Evolutionary conservation across 2,329 filamentous ascomycete genomes (phyloP).

Genomic region (Tolypocladium endophyticum): DNA sequence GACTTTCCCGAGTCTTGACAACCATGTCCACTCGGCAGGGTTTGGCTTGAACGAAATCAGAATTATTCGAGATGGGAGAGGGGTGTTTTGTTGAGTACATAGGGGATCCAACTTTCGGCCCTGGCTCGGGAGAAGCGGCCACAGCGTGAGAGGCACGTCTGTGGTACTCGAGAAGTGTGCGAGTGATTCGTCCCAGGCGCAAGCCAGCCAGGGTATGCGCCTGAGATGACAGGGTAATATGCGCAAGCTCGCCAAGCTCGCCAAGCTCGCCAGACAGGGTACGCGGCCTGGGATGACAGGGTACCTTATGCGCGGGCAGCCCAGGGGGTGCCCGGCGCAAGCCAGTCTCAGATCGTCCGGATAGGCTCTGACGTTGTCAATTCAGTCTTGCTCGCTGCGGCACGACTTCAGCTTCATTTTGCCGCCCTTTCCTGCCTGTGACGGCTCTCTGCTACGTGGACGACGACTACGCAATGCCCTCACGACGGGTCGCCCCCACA

Average conservation of each 20-base stretch:
- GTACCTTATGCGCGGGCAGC: no score
- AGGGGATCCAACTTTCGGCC: not conserved
- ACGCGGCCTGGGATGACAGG: no score
- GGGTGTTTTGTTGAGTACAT: not conserved
- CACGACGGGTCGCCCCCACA: no score
- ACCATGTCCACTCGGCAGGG: not conserved
- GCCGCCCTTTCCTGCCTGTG: no score
- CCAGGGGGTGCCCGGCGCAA: no score
- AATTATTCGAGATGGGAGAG: not conserved
- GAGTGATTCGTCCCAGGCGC: not conserved
- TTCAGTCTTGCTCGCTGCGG: not conserved
- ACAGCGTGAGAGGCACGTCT: constrained; percentile 1
- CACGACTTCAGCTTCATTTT: no score
- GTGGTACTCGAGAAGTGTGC: not conserved
- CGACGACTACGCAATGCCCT: no score
- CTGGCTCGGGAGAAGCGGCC: not conserved
- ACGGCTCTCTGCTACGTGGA: no score
- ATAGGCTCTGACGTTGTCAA: not conserved
- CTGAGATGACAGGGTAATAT: no score
- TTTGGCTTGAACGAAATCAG: constrained; percentile 2
- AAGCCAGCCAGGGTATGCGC: not conserved
- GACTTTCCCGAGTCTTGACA: no score
- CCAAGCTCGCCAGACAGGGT: no score
- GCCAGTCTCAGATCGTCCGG: not conserved
- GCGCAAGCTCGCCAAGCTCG: no score